Conservation (phyloP, 106 monocot species). For the Amphibolis antarctica region DNA sequence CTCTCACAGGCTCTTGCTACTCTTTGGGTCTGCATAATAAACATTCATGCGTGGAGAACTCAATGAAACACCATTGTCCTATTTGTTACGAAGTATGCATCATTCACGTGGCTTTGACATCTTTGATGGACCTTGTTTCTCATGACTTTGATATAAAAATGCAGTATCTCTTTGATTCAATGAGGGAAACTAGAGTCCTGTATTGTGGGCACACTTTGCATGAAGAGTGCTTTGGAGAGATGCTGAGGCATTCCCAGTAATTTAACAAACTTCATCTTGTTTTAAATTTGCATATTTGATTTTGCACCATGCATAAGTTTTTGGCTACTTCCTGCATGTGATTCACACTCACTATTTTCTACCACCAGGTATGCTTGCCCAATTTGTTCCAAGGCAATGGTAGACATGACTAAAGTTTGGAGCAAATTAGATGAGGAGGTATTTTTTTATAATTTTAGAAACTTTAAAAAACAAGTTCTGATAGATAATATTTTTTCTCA, state of each 20-base stretch:
- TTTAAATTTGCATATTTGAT: not conserved
- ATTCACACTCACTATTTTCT: too few species aligned
- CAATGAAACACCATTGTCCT: slow-evolving; percentile 81
- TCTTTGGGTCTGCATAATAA: slow-evolving; percentile 34
- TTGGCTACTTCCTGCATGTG: not conserved
- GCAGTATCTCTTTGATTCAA: slow-evolving; percentile 88
- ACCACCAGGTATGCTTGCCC: slow-evolving; percentile 51
- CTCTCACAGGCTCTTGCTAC: slow-evolving; percentile 62
- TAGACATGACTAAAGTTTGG: slow-evolving; percentile 61
- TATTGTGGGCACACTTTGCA: slow-evolving; percentile 76
- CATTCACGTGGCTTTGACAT: not conserved
- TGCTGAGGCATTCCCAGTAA: slow-evolving; percentile 54
- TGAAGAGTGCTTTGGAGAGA: slow-evolving; percentile 38
- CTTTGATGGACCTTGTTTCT: not conserved
- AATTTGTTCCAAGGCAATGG: slow-evolving; percentile 56
- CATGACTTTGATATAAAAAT: slow-evolving; percentile 14
- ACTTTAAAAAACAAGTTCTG: too few species aligned
- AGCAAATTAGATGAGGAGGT: slow-evolving; percentile 57
- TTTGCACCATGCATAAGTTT: not conserved
- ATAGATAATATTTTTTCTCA: too few species aligned
- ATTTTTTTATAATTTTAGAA: slow-evolving; percentile 6
- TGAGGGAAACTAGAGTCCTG: slow-evolving; percentile 51
- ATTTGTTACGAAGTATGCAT: slow-evolving; percentile 71
- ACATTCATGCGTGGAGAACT: slow-evolving; percentile 85
- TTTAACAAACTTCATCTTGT: not conserved